Conservation (phyloP, 1,139 yeast genomes). For the Lodderomyces elongisporus region DNA sequence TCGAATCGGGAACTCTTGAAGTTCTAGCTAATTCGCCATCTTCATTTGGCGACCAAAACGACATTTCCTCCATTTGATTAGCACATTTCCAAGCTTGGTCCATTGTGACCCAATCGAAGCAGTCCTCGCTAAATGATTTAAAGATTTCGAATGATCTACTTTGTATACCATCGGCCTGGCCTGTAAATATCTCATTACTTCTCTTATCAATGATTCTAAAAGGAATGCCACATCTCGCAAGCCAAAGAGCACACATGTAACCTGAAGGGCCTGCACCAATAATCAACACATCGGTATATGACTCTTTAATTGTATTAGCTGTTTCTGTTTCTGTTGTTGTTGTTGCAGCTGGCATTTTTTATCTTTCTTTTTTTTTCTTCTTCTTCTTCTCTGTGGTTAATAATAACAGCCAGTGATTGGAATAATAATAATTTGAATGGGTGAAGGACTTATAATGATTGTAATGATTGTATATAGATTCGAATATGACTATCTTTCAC, state of each 20-base stretch:
- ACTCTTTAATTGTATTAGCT: slow-evolving; percentile 16
- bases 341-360: slow-evolving; percentile 2
- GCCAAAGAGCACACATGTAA: slow-evolving; percentile 24
- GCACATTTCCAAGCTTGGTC: slow-evolving; percentile 25
- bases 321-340: slow-evolving; percentile 18
- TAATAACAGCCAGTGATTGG: not conserved
- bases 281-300: slow-evolving; percentile 29
- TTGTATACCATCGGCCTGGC: slow-evolving; percentile 34
- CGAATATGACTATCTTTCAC: too few relatives aligned
- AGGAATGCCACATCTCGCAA: slow-evolving; percentile 26
- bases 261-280: slow-evolving; percentile 38
- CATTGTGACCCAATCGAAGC: slow-evolving; percentile 21
- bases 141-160: slow-evolving; percentile 27
- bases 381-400: not conserved
- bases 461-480: too few relatives aligned
- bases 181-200: slow-evolving; percentile 21
- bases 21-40: slow-evolving; percentile 17
- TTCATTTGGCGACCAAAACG: slow-evolving; percentile 22
- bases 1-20: slow-evolving; percentile 23
- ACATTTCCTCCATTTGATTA: slow-evolving; percentile 22
- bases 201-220: slow-evolving; percentile 29
- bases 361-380: not conserved
- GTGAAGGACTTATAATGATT: too few relatives aligned
- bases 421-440: too few relatives aligned
- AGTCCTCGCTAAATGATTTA: slow-evolving; percentile 16